Evolutionary conservation across 1,139 yeast genomes (phyloP), one percentile per base, ranked within the genome.

Genomic region (Saccharomyces hybrid): DNA sequence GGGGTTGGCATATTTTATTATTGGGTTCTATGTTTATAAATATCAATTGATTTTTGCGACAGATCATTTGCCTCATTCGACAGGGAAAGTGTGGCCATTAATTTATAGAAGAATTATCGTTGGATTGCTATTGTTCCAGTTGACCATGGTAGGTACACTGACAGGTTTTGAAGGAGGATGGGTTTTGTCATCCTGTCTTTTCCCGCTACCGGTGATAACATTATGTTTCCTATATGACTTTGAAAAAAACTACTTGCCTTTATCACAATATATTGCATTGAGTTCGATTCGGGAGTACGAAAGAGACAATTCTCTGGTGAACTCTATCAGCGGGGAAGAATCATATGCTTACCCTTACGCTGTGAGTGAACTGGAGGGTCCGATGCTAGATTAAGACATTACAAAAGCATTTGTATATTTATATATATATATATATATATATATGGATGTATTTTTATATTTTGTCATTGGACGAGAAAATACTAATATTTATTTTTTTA

Each of bases 71-170:
- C 95, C 89, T 50, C 96, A 88, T 68, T 85, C 95, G 0, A 88
- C 95, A 0, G 96, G 96, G 3, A 84, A 84, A 63, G 91, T 88
- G 0, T 88, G 95, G 96, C 91, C 95, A 0, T 73, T 87, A 56
- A 84, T 88, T 2, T 83, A 84, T 68, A 77, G 95, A 59, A 75
- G 96, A 59, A 78, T 88, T 3, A 80, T 85, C 51, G 69, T 86
- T 49, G 96, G 96, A 0, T 69, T 88, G 47, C 69, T 85, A 16
- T 70, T 88, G 9, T 88, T 93, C 66, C 98, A 93, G 65, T 71
- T 91, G 55, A 88, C 96, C 14, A 89, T 90, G 89, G 89, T 90
- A 1, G 98, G 97, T 1, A 85, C 95, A 0, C 74, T 91, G 56
- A 93, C 88, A 1, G 78, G 86, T n/a, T 82, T 88, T 62, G 83